phyloP scores from a whole-genome alignment of 2,329 filamentous ascomycete genomes.

The Lasiodiplodia theobromae region DNA sequence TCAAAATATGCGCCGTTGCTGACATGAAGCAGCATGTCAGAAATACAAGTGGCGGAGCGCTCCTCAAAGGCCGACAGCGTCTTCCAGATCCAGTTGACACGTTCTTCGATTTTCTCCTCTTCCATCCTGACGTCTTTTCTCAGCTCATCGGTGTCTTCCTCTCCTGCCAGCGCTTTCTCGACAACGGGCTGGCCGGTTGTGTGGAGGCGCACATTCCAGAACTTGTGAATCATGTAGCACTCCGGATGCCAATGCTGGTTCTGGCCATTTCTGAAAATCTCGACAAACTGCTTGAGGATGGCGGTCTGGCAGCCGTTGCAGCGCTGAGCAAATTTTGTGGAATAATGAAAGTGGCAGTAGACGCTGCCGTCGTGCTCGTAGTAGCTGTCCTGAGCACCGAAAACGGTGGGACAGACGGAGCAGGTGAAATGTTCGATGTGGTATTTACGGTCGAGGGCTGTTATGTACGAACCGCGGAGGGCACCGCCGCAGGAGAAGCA shows the following conservation, averaged over 20 bases:
- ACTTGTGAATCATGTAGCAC: slow-evolving; percentile 99
- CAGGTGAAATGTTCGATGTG: slow-evolving; percentile 99
- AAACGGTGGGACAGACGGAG: slow-evolving; percentile 95
- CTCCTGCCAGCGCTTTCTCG: slow-evolving; percentile 49
- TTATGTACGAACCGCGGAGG: slow-evolving; percentile 95
- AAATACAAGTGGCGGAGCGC: slow-evolving; percentile 96
- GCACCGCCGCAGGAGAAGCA: slow-evolving; percentile 93
- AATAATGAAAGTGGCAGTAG: slow-evolving; percentile 99
- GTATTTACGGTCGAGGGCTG: slow-evolving; percentile 95
- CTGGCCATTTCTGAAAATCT: slow-evolving; percentile 96
- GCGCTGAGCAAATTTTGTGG: slow-evolving; percentile 92
- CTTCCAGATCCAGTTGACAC: slow-evolving; percentile 98
- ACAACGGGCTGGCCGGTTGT: slow-evolving; percentile 50
- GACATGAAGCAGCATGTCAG: slow-evolving; percentile 97
- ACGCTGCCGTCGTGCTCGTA: slow-evolving; percentile 97
- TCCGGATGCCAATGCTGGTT: slow-evolving; percentile 99
- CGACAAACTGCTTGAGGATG: slow-evolving; percentile 98
- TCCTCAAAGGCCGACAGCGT: slow-evolving; percentile 97
- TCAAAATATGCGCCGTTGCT: slow-evolving; percentile 97
- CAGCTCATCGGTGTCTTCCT: slow-evolving; percentile 69
- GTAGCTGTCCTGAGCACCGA: slow-evolving; percentile 97
- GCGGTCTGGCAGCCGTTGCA: slow-evolving; percentile 97
- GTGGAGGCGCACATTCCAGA: slow-evolving; percentile 92
- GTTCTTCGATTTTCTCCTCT: slow-evolving; percentile 96
- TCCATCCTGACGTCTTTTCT: slow-evolving; percentile 80